Base-by-base conservation (phyloP, 768 basidiomycete genomes). In the Boletus tylopilopsis region DNA sequence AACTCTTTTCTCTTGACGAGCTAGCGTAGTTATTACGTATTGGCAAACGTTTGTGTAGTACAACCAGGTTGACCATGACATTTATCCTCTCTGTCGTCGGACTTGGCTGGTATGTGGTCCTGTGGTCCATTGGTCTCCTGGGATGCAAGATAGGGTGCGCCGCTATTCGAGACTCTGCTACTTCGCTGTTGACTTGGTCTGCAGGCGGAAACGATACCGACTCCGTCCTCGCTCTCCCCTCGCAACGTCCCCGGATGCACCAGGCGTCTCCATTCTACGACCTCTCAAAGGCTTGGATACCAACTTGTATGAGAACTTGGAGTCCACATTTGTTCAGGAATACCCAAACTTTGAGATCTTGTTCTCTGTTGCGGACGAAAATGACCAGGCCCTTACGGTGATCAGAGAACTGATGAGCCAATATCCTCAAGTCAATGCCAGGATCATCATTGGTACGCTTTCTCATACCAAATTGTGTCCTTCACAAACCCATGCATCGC, bases 271-370 rank as follows among this genome's bases (percentile, higher is more conserved):
- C 3, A 92, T 98, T 58, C 76, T 98, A 42, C 83, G 96, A 39
- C 96, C 96, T 7, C 76, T 99, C 43, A 94, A 94, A 66, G 96
- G 96, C 13, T 75, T 99, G 21, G 96, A 99, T 68, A 81, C 87
- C 50, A 98, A 98, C 66, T 78, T 99, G 18, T 97, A 88, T 68
- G 94, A 96, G 72, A 97, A 97, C 67, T 73, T 99, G 42, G 92
- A 96, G 68, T 91, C 93, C 5, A 90, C 90, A 0, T 95, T 98
- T 69, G 76, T 72, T 27, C 93, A 96, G 62, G 87, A 94, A 55
- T 98, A 98, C 65, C 84, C 89, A 1, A 87, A 87, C 55, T 95
- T 81, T 60, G 94, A 99, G 68, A 82, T 99, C 49, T 73, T 98
- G 35, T 84, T 97, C 51, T 91, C 90, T 23, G 85, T 98, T 6